phyloP scores from a whole-genome alignment of 148 eudicot species.

The Rhododendron simsii region DNA sequence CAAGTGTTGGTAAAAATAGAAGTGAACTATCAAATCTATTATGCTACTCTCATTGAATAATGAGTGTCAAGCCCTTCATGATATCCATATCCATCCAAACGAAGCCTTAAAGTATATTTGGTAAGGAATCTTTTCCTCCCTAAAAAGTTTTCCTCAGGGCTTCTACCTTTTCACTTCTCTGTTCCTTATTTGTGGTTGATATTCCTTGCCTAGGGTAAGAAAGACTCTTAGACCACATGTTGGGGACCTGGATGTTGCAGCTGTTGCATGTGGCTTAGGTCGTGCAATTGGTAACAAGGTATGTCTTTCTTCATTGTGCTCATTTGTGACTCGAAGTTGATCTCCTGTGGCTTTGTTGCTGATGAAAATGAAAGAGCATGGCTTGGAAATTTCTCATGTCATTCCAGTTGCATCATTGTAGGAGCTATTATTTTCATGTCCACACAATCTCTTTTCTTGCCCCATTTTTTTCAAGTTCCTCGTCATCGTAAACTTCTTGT shows the following conservation, averaged over 20 bases:
- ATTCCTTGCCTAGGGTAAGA: slow-evolving; percentile 66
- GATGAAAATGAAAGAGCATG: background rate
- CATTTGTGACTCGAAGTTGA: background rate
- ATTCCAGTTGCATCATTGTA: background rate
- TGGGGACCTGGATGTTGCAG: slow-evolving; percentile 95
- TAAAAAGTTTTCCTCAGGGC: background rate
- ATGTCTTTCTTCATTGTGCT: slow-evolving; percentile 1
- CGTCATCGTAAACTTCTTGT: no score
- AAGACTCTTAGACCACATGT: slow-evolving; percentile 72
- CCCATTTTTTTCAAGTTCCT: no score
- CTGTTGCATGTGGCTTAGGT: slow-evolving; percentile 98
- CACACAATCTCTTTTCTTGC: no score
- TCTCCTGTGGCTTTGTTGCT: background rate
- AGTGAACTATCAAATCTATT: background rate
- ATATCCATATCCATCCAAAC: background rate
- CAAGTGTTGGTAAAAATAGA: background rate
- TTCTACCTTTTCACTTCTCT: background rate
- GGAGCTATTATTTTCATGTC: background rate
- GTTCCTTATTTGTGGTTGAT: slow-evolving; percentile 11
- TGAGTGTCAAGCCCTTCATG: background rate
- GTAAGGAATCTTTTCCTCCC: slow-evolving; percentile 4
- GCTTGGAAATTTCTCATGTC: background rate
- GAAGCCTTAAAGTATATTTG: background rate
- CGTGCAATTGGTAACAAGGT: slow-evolving; percentile 99
- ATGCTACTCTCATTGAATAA: background rate